A percentile compares a stretch with the other conserved stretches of the same genome.
Evolutionary conservation across 2,329 filamentous ascomycete species (phyloP).

Genomic region (Amphichorda felina): DNA sequence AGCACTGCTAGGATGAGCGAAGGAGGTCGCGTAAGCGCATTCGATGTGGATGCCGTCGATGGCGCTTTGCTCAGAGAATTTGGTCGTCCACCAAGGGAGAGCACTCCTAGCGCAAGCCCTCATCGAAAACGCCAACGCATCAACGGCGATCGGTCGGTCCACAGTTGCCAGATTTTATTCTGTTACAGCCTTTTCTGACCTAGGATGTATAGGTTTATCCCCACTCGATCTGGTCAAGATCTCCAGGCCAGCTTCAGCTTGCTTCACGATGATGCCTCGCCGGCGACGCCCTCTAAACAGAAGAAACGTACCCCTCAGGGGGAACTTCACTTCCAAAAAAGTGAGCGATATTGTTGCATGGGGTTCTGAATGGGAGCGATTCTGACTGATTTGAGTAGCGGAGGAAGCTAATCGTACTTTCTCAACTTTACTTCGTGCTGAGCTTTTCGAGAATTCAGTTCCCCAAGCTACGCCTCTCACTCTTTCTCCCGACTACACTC

Average conservation of each 20-base stretch:
- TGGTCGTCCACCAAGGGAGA: slow-evolving; percentile 37
- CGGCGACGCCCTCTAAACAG: slow-evolving; percentile 76
- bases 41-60: slow-evolving; percentile 39
- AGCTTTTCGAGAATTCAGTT: slow-evolving; percentile 84
- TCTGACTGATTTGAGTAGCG: slow-evolving; percentile 31
- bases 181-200: slow-evolving; percentile 3
- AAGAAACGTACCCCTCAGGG: slow-evolving; percentile 79
- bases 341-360: slow-evolving; percentile 34
- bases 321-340: slow-evolving; percentile 88
- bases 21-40: slow-evolving; percentile 18
- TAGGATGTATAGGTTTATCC: slow-evolving; percentile 63
- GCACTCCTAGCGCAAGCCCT: slow-evolving; percentile 40
- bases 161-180: too few species aligned
- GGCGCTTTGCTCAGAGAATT: slow-evolving; percentile 38
- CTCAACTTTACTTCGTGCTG: slow-evolving; percentile 73
- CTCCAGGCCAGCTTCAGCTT: slow-evolving; percentile 86
- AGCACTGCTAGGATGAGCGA: slow-evolving; percentile 23
- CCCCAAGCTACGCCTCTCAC: slow-evolving; percentile 64
- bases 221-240: slow-evolving; percentile 85
- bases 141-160: slow-evolving; percentile 45
- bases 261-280: slow-evolving; percentile 84
- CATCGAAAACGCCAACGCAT: slow-evolving; percentile 48
- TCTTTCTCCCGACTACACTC: slow-evolving; percentile 45
- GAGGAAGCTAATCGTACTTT: slow-evolving; percentile 95
- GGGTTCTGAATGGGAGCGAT: neutral